Evolutionary conservation across 2,329 filamentous ascomycete species (phyloP).

Genomic region (Alternaria ventricosa): DNA sequence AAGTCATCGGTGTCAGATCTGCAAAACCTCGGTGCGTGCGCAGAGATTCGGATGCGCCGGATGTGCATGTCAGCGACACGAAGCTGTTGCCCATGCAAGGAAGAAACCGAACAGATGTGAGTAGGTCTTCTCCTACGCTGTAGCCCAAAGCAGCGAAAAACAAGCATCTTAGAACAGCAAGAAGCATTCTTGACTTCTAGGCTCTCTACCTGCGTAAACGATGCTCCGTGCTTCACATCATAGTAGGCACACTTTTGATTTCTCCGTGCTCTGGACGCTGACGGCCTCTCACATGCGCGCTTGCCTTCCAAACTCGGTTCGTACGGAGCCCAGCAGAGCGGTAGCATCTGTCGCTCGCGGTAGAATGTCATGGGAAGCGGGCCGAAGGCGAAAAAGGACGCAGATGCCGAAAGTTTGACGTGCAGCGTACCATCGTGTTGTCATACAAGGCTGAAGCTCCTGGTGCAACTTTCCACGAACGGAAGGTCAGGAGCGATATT

Average conservation of each 20-base stretch:
- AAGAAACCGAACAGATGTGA: background rate
- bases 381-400: background rate
- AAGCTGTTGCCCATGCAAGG: background rate
- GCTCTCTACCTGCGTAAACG: background rate
- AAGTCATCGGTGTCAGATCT: slow-evolving; percentile 1
- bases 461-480: slow-evolving; percentile 1
- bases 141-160: background rate
- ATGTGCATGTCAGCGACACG: background rate
- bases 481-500: slow-evolving; percentile 6
- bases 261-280: background rate
- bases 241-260: background rate
- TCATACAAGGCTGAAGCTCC: background rate
- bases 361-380: background rate
- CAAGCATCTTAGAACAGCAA: background rate
- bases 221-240: background rate
- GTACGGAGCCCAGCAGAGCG: background rate
- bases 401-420: background rate
- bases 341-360: background rate
- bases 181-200: background rate
- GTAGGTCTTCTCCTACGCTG: background rate
- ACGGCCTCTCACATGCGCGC: background rate
- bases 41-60: background rate
- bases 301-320: background rate
- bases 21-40: background rate
- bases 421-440: background rate